Evolutionary conservation across 495 filamentous ascomycete genomes (phyloP), one percentile per base, ranked within the genome.

Genomic region (Cryomyces antarcticus): DNA sequence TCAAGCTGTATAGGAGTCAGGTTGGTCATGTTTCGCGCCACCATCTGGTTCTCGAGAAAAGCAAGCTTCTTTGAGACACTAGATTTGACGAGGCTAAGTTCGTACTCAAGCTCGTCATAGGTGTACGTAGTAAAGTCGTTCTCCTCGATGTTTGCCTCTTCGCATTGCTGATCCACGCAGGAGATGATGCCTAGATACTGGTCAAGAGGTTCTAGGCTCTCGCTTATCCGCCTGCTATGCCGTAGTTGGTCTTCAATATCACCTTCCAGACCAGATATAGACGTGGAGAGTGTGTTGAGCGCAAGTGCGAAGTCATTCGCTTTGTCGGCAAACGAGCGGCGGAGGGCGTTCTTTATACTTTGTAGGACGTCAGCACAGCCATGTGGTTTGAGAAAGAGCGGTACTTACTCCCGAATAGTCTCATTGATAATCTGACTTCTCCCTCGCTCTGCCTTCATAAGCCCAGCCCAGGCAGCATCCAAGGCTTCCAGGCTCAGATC

Each of bases 101-200:
- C 89, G 67, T 97, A 97, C 38, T 75, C 75, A 13, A 97, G 71
- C 57, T 97, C 89, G 56, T 97, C 89, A 53, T 94, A 83, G 7
- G 85, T 92, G 62, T 94, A 95, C 3, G 88, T 94, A 5, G 89
- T 97, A 62, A 88, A 94, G 60, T 97, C 89, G 59, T 97, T 97
- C 56, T 97, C 89, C 59, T 97, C 89, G 38, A 95, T 93, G 58
- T 96, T 96, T 37, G 89, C 89, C 65, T 97, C 87, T 36, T 75
- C 73, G 57, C 92, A 96, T 60, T 93, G 84, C 50, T 73, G 70
- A 51, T 92, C 85, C 28, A 94, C 66, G 7, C 71, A 75, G 4
- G 72, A 79, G 50, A 96, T 88, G 45, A 78, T 78, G 44, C 80
- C 71, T 17, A 97, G 72, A 61, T 83, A 95, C 31, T 80, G 71